Evolutionary conservation across 371 early-diverging fungal genomes (phyloP), one percentile per base, ranked within the genome.

Genomic region (Mucor racemosus): DNA sequence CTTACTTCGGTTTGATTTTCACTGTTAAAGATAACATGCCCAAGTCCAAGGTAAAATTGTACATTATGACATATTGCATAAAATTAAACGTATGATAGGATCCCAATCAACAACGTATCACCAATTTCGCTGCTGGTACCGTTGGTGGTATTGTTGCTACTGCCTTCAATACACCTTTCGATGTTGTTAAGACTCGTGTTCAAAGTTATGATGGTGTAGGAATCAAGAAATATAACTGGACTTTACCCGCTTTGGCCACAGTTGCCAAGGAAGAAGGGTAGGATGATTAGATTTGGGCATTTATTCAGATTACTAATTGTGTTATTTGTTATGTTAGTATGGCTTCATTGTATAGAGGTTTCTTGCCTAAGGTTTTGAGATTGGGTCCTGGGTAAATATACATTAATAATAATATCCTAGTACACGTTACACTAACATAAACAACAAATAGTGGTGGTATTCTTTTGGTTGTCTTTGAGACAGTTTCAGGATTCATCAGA

Each of bases 171-270:
- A 98, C 97, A 31, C 98, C 99, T 9, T 91, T 96, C 60, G 99
- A 99, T 82, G 99, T 99, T 35, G 96, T 96, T 65, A 99, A 99
- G 88, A 95, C 98, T 1, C 88, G 99, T 66, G 90, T 99, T 56
- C 99, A 99, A 81, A 92, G 91, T 75, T 89, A 96, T 72, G 76
- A 86, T 34, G 86, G 86, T 44, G 81, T 76, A 35, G 84, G 84
- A 11, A 77, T 83, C 8, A 75, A 77, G 44, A 93, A 90, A 76
- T 98, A 97, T 80, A 92, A 91, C 84, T 97, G 97, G 92, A 88
- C 95, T 35, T 26, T 94, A 67, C 95, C 96, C 13, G 89, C 92
- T 4, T 71, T 96, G n/a, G 85, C 76, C n/a, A 87, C 86, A n/a
- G 92, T 98, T 62, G 90, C 88, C 57, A 86, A 88, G 64, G 97